A percentile compares a stretch with the other conserved stretches of the same genome.
These are phyloP conservation scores for Backusella westeae DNA, from an alignment of 192 early-diverging fungal genomes.

Conservation along the genomic window DNA sequence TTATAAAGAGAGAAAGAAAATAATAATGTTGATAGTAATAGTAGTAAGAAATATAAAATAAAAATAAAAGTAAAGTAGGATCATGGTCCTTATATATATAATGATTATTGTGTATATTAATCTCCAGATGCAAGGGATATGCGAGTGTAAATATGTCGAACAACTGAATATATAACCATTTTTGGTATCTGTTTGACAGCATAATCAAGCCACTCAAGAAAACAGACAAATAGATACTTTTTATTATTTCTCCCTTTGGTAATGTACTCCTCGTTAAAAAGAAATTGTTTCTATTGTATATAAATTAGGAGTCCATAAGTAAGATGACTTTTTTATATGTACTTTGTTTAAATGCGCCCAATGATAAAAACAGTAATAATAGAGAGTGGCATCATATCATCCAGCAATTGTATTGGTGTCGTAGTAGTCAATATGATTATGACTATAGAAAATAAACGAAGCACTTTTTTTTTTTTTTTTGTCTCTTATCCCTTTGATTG, in stretches of 20 bases:
- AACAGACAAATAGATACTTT: slow-evolving; percentile 7
- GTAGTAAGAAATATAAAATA: neutral
- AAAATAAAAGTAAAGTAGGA: neutral
- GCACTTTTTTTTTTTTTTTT: neutral
- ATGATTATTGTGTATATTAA: neutral
- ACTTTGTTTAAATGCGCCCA: neutral
- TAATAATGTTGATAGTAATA: neutral
- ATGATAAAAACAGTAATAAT: neutral
- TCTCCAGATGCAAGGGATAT: neutral
- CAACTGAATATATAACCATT: slow-evolving; percentile 9
- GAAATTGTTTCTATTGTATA: neutral
- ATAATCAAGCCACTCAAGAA: slow-evolving; percentile 6
- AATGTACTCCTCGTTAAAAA: slow-evolving; percentile 13
- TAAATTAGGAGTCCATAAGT: neutral
- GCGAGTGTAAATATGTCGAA: slow-evolving; percentile 9
- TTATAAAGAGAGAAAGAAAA: neutral
- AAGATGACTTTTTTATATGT: neutral
- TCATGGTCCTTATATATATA: neutral
- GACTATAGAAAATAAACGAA: neutral
- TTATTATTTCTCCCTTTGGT: slow-evolving; percentile 6
- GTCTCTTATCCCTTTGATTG: neutral
- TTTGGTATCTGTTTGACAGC: slow-evolving; percentile 15
- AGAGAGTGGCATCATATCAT: neutral
- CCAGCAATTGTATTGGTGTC: neutral
- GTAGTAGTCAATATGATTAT: no score